Base-by-base conservation (phyloP, 148 eudicot species). In the Rhododendron kiyosumense region DNA sequence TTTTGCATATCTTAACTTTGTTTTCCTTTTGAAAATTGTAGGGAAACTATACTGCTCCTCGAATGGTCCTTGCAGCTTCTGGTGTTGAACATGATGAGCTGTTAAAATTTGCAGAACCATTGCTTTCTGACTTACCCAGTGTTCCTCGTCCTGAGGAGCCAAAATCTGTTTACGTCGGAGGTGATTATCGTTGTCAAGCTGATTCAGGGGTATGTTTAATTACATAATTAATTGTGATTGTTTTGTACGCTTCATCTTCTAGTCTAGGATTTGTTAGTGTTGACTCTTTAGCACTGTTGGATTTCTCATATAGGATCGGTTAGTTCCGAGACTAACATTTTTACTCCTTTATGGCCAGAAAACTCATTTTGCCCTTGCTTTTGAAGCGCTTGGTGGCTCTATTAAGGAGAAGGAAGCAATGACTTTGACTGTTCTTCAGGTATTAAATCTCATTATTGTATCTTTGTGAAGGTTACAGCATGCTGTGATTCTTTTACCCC, bases 41-140 rank as follows among this genome's bases (percentile, higher is more conserved):
- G 98, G 94, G 90, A 84, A 92, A 97, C 78, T 97, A 93, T 85
- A 94, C 98, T 84, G 99, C 95, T 87, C 90, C 98, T 34, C 92
- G 98, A 83, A 93, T 97, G 91, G 98, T 95, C 26, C 97, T 97
- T 91, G 95, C 96, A 87, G 98, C 99, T 85, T 93, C 94, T 61
- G 99, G 99, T 81, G 98, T 97, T 88, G 98, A 95, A 81, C 99
- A 95, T 81, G 95, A 92, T 73, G 94, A 95, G 82, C 87, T 97
- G 67, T 69, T 95, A 41, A 92, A 97, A 88, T 48, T 90, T 89
- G 98, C 96, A n/a, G 98, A 95, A 81, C 98, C 99, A 28, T 97
- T 97, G 89, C 83, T 97, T 48, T 91, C 93, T 78, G 98, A 93
- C 85, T 83, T 94, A 69, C 90, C 94, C 65, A 83, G 73, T 26